These are phyloP conservation scores for Pseudognaphalium luteoalbum DNA, from an alignment of 129 eudicot species.

Conservation along the genomic window DNA sequence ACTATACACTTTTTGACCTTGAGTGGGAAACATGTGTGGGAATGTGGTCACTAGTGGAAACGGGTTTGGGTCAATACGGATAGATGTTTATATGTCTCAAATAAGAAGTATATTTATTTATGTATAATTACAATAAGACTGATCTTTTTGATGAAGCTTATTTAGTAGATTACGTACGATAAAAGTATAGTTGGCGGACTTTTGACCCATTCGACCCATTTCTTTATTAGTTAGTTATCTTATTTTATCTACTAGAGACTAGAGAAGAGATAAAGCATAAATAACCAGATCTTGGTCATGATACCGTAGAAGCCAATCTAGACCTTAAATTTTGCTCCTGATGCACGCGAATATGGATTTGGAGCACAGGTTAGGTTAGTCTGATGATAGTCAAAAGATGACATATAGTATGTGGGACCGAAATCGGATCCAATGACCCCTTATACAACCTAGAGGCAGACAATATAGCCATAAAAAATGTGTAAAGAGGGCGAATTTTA, in stretches of 20 bases:
- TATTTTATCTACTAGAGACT: no score
- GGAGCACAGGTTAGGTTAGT: conserved; percentile 90
- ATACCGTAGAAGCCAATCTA: conserved; percentile 91
- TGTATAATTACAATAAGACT: conserved; percentile 36
- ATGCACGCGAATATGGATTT: conserved; percentile 89
- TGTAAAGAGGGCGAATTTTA: no score
- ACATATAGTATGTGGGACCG: background rate
- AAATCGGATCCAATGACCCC: conserved; percentile 7
- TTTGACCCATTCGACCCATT: background rate
- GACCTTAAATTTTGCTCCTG: conserved; percentile 92
- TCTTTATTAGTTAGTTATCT: background rate
- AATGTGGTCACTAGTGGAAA: background rate
- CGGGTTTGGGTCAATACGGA: background rate
- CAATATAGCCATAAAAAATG: conserved; percentile 13
- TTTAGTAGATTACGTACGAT: background rate
- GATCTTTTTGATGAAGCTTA: conserved; percentile 48
- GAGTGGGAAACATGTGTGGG: background rate
- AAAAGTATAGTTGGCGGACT: background rate
- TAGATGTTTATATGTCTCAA: background rate
- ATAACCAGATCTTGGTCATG: conserved; percentile 56
- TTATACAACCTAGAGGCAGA: conserved; percentile 27
- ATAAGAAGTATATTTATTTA: conserved; percentile 30
- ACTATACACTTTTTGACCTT: no score
- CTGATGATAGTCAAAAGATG: background rate
- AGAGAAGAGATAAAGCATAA: no score